These are phyloP conservation scores for Nannochloris sp. DNA, from an alignment of 139 green algal genomes.

Conservation along the genomic window DNA sequence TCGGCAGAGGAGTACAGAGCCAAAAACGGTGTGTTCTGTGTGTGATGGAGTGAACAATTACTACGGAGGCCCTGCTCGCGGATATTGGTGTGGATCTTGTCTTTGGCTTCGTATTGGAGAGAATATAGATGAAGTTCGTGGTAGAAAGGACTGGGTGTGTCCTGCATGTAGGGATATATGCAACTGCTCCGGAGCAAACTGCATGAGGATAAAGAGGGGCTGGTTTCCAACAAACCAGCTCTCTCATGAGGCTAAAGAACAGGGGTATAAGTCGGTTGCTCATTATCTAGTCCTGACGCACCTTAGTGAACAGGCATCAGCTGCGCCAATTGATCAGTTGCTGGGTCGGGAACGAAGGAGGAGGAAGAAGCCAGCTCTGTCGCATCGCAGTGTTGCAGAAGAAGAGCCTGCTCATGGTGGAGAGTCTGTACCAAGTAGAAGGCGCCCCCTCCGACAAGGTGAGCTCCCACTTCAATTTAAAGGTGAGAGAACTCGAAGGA, in stretches of 20 bases:
- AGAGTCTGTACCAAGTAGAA: too few relatives aligned
- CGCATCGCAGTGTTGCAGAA: too few relatives aligned
- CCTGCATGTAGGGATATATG: slow-evolving; percentile 55
- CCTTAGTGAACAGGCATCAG: slow-evolving; percentile 21
- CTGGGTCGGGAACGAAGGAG: not conserved
- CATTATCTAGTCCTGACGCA: slow-evolving; percentile 58
- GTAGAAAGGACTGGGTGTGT: slow-evolving; percentile 34
- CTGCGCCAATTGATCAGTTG: slow-evolving; percentile 20
- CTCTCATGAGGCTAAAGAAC: slow-evolving; percentile 27
- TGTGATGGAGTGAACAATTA: slow-evolving; percentile 27
- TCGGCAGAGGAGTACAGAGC: slow-evolving; percentile 46
- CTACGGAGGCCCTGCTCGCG: slow-evolving; percentile 25
- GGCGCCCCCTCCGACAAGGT: too few relatives aligned
- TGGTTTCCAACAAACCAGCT: slow-evolving; percentile 43
- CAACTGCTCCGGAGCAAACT: slow-evolving; percentile 53
- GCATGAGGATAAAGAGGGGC: slow-evolving; percentile 24
- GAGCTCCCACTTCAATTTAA: too few relatives aligned
- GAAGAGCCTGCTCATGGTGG: too few relatives aligned
- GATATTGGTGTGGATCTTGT: slow-evolving; percentile 46
- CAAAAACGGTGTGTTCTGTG: slow-evolving; percentile 43
- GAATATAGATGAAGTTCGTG: slow-evolving; percentile 44
- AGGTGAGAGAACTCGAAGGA: too few relatives aligned
- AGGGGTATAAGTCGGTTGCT: slow-evolving; percentile 51
- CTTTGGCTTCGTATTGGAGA: slow-evolving; percentile 50
- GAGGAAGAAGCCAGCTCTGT: too few relatives aligned